Conservation (phyloP, 192 early-diverging fungal genomes). For the Coemansia sp. region DNA sequence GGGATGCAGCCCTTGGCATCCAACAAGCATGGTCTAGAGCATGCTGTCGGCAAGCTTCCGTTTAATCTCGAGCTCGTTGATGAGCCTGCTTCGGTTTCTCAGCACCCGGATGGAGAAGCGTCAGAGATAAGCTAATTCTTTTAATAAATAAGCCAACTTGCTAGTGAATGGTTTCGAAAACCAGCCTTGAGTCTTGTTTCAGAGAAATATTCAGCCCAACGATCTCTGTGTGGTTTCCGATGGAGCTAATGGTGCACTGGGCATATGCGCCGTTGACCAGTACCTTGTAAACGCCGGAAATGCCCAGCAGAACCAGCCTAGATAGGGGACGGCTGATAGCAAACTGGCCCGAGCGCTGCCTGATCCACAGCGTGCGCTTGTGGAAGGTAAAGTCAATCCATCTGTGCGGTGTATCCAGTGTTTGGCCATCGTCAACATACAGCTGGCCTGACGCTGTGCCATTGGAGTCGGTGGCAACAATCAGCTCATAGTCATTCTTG, state of each 20-base stretch:
- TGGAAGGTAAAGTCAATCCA: constrained; percentile 26
- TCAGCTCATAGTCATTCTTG: constrained; percentile 43
- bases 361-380: constrained; percentile 6
- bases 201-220: constrained; percentile 19
- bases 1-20: too few species aligned
- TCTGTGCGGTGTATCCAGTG: constrained; percentile 22
- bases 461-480: constrained; percentile 55
- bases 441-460: constrained; percentile 54
- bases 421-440: constrained; percentile 64
- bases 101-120: too few species aligned
- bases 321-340: constrained; percentile 8
- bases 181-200: not conserved
- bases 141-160: too few species aligned
- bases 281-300: constrained; percentile 6
- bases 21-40: too few species aligned
- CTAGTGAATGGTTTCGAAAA: too few species aligned
- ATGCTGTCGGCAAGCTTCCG: too few species aligned
- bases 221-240: constrained; percentile 13
- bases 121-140: too few species aligned
- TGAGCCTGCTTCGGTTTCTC: too few species aligned
- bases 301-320: constrained; percentile 25
- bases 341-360: constrained; percentile 9
- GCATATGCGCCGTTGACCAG: constrained; percentile 11
- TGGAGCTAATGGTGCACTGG: not conserved
- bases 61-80: too few species aligned